Evolutionary conservation across 495 filamentous ascomycete genomes (phyloP).

Genomic region (Pseudoneurospora amorphoporcata): DNA sequence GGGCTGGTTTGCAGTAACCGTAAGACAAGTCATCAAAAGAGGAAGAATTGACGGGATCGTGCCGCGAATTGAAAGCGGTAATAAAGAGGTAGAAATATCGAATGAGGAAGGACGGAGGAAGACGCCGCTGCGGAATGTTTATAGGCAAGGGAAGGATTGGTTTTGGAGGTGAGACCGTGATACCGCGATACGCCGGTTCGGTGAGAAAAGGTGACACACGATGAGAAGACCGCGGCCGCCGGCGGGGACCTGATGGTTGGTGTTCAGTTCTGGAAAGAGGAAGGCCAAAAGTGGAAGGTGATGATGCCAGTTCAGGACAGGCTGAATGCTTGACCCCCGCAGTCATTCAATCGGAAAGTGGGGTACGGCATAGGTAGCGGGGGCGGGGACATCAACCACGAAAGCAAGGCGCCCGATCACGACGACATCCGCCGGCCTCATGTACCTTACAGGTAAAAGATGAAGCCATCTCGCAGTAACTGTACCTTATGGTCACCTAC

Average conservation of each 20-base stretch:
- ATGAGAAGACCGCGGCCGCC: not conserved
- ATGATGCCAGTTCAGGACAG: not conserved
- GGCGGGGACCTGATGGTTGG: not conserved
- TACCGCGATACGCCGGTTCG: not conserved
- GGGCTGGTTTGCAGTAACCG: not conserved
- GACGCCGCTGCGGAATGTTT: not conserved
- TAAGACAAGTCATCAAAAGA: not conserved
- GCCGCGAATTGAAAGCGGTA: not conserved
- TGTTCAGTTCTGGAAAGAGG: not conserved
- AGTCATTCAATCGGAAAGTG: not conserved
- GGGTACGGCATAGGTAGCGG: not conserved
- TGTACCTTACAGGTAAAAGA: too few relatives aligned
- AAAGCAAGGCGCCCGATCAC: not conserved
- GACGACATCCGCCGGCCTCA: not conserved
- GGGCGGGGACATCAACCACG: not conserved
- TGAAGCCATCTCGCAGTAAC: not conserved
- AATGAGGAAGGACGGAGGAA: not conserved
- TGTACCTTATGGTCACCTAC: not conserved
- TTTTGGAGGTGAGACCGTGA: not conserved
- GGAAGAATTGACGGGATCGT: not conserved
- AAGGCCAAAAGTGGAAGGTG: not conserved
- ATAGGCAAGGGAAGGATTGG: too few relatives aligned
- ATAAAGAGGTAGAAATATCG: not conserved
- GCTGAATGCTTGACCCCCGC: not conserved
- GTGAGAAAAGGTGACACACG: not conserved